These are phyloP conservation scores for Trichoderma koningiopsis DNA, from an alignment of 2,329 filamentous ascomycete species.

Conservation along the genomic window DNA sequence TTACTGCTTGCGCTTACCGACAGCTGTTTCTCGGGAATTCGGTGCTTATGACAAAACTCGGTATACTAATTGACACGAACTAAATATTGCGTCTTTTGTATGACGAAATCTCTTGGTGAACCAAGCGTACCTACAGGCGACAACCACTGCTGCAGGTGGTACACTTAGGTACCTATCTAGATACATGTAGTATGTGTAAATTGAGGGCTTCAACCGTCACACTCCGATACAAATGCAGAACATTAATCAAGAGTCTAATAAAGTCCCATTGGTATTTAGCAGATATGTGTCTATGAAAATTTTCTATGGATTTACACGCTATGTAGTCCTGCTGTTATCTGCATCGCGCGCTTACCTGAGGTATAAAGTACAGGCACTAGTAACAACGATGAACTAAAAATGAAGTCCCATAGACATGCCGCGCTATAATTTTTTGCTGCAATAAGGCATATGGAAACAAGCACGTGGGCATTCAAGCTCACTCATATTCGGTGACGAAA, in stretches of 20 bases:
- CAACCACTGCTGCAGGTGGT: neutral
- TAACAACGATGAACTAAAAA: neutral
- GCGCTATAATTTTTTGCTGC: neutral
- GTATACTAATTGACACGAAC: neutral
- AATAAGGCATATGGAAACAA: neutral
- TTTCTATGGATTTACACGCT: neutral
- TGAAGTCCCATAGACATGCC: neutral
- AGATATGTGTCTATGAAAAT: neutral
- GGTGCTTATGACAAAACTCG: neutral
- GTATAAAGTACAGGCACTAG: no score
- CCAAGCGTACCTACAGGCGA: neutral
- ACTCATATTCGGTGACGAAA: slow-evolving; percentile 8
- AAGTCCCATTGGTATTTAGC: neutral
- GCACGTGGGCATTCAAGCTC: neutral
- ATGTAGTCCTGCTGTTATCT: neutral
- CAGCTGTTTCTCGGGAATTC: neutral
- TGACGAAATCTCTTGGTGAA: neutral
- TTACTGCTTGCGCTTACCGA: neutral
- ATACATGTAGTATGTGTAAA: no score
- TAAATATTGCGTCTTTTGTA: neutral
- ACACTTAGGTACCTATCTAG: neutral
- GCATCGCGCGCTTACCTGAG: neutral
- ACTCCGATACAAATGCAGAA: neutral
- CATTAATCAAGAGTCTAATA: neutral
- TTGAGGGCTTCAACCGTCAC: neutral